Evolutionary conservation across 257 asterid species (phyloP).

Genomic region (Leonotis leonurus): DNA sequence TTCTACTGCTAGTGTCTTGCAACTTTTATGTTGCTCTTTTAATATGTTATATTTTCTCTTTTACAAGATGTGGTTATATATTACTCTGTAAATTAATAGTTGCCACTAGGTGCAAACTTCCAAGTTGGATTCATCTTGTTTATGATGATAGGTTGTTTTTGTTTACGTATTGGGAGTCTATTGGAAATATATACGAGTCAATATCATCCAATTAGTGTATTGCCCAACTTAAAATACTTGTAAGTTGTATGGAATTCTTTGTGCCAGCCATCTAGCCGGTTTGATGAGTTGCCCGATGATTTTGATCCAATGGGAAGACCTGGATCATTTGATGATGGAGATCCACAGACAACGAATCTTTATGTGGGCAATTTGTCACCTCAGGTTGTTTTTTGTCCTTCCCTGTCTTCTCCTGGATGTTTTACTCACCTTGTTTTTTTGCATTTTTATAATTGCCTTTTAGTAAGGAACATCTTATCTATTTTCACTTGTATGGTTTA

Average conservation of each 20-base stretch:
- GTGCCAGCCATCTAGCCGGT: slow-evolving; percentile 71
- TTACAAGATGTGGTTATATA: background rate
- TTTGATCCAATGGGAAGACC: slow-evolving; percentile 76
- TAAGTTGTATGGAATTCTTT: slow-evolving; percentile 16
- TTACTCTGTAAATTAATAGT: background rate
- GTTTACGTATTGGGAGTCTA: background rate
- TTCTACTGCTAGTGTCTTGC: background rate
- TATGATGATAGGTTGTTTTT: background rate
- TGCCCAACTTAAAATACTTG: slow-evolving; percentile 8
- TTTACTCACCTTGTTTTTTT: background rate
- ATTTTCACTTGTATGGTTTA: background rate
- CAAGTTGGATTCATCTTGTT: background rate
- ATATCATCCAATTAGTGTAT: background rate
- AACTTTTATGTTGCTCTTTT: background rate
- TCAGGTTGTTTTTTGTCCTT: slow-evolving; percentile 39
- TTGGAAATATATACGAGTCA: background rate
- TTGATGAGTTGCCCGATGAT: slow-evolving; percentile 93
- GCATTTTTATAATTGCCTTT: too few relatives aligned
- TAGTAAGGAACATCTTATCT: background rate
- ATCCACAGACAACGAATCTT: slow-evolving; percentile 88
- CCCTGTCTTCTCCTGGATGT: background rate
- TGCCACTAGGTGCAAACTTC: background rate
- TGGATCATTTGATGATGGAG: slow-evolving; percentile 98
- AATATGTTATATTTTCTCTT: background rate
- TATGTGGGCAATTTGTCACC: slow-evolving; percentile 92